Percentiles rank a stretch among this genome's conserved stretches.
These are phyloP conservation scores for Plasmopara muralis DNA, from an alignment of 352 stramenopile genomes.

Conservation along the genomic window DNA sequence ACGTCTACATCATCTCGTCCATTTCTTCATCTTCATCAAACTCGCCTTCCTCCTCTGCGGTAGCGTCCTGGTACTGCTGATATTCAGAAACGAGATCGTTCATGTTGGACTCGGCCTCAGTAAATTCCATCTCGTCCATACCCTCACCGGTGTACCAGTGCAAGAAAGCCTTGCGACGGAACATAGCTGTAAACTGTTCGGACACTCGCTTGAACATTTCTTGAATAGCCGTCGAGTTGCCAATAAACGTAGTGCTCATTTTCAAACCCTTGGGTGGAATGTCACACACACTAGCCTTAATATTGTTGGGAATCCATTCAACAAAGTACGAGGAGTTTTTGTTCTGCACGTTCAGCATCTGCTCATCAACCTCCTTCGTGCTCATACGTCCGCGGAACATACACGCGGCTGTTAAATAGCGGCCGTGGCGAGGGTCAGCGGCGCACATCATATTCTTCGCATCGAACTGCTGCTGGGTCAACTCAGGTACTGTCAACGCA, in stretches of 20 bases:
- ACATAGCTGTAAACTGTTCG: conserved; percentile 99
- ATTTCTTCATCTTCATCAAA: conserved; percentile 95
- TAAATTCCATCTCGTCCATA: conserved; percentile 99
- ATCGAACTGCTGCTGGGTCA: conserved; percentile 99
- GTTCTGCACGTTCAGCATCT: conserved; percentile 99
- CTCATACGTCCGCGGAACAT: conserved; percentile 99
- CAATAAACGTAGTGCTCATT: conserved; percentile 98
- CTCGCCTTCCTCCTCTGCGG: conserved; percentile 96
- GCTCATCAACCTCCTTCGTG: conserved; percentile 98
- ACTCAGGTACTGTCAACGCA: conserved; percentile 95
- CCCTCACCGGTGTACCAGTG: conserved; percentile 99
- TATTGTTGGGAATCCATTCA: conserved; percentile 99
- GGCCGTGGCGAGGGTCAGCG: conserved; percentile 97
- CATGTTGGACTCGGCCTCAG: conserved; percentile 99
- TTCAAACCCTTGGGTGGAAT: conserved; percentile 97
- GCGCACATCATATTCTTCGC: conserved; percentile 99
- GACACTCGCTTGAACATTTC: conserved; percentile 99
- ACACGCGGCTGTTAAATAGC: conserved; percentile 98
- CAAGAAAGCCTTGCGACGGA: conserved; percentile 99
- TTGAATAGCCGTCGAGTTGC: conserved; percentile 99
- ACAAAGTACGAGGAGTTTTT: conserved; percentile 99
- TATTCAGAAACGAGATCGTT: conserved; percentile 99
- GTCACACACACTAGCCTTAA: conserved; percentile 99
- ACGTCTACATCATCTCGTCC: conserved; percentile 89
- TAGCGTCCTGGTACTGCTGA: conserved; percentile 99